Conservation (phyloP, 192 early-diverging fungal species). For the Coemansia sp. region DNA sequence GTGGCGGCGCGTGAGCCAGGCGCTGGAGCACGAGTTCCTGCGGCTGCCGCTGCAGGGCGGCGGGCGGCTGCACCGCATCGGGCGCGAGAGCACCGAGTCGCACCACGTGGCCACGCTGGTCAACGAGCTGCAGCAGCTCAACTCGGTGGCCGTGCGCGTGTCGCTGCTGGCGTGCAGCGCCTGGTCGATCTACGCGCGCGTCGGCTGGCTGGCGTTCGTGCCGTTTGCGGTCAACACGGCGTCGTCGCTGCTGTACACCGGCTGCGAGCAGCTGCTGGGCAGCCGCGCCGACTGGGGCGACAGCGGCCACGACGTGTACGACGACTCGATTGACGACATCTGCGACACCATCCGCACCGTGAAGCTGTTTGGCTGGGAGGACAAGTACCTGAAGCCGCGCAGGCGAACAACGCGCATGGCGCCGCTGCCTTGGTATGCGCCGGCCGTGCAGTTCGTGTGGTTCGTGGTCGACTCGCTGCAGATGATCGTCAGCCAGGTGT, state of each 20-base stretch:
- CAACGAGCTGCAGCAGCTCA: neutral
- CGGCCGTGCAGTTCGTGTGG: conserved; percentile 7
- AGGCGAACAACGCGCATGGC: neutral
- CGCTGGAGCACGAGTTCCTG: conserved; percentile 24
- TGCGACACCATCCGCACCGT: conserved; percentile 15
- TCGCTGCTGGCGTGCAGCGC: conserved; percentile 4
- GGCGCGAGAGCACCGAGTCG: neutral
- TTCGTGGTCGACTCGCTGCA: neutral
- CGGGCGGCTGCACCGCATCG: conserved; percentile 10
- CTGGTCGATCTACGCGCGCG: conserved; percentile 8
- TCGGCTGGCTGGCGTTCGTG: conserved; percentile 22
- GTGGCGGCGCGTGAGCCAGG: neutral
- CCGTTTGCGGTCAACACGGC: neutral
- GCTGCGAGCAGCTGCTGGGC: neutral
- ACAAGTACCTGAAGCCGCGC: conserved; percentile 3
- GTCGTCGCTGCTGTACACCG: neutral
- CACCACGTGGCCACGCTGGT: neutral
- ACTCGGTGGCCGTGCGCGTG: conserved; percentile 1
- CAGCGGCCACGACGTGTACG: neutral
- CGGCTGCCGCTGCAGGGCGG: conserved; percentile 14
- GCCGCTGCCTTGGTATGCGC: conserved; percentile 33
- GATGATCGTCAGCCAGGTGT: neutral
- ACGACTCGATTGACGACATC: conserved; percentile 7
- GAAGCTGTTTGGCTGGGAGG: conserved; percentile 44
- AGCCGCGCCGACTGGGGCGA: conserved; percentile 1